Evolutionary conservation across 2,329 filamentous ascomycete species (phyloP).

Genomic region (Fusarium napiforme): DNA sequence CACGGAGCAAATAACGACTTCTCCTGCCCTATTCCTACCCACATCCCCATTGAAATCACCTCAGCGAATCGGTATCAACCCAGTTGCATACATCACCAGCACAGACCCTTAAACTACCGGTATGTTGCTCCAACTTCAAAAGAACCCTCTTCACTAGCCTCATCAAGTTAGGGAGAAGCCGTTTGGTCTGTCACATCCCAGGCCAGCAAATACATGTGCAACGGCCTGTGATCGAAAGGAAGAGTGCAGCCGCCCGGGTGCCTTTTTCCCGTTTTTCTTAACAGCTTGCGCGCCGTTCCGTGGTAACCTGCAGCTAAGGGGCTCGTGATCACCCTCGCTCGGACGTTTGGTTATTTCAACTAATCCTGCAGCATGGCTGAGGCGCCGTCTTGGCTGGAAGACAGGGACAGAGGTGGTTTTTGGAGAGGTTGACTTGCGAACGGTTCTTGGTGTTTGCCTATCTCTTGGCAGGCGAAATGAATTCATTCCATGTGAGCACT

Average conservation of each 20-base stretch:
- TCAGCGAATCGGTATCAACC: conserved; percentile 27
- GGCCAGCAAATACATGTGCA: not conserved
- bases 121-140: conserved; percentile 13
- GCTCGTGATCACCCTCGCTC: not conserved
- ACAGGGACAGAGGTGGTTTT: not conserved
- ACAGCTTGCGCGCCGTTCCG: conserved; percentile 24
- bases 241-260: not conserved
- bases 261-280: not conserved
- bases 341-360: conserved; percentile 9
- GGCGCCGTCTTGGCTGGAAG: not conserved
- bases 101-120: conserved; percentile 19
- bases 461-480: not conserved
- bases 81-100: conserved; percentile 3
- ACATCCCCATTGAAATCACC: not conserved
- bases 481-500: not conserved
- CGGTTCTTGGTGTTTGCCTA: not conserved
- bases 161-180: conserved; percentile 11
- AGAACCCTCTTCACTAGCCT: conserved; percentile 21
- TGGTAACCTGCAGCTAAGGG: conserved; percentile 6
- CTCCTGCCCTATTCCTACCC: not conserved
- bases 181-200: conserved; percentile 8
- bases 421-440: not conserved
- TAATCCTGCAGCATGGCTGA: conserved; percentile 13
- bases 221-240: conserved; percentile 14
- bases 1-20: not conserved